Evolutionary conservation across 345 rosid genomes (phyloP), one percentile per base, ranked within the genome.

Genomic region (Melastoma malabathricum): DNA sequence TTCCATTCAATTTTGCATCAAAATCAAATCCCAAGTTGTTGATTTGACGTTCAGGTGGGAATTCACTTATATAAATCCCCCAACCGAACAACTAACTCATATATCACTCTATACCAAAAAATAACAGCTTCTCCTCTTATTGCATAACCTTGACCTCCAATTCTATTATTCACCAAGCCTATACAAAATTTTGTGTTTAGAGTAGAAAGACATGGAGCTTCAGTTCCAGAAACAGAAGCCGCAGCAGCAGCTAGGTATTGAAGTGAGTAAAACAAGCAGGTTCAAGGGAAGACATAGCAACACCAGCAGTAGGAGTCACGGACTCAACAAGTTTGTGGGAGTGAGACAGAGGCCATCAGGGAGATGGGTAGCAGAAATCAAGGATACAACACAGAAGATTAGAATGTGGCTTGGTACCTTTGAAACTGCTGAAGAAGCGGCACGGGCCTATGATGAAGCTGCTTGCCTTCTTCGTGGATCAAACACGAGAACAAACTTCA

Each of bases 371-470:
- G 89, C 89, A 12, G 89, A 82, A 69, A 82, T 82, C 71, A 82
- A 82, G 57, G 89, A 79, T 79, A 82, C 89, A 18, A 75, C 86
- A 13, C 73, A 82, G 23, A 82, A 82, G 70, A 79, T 77, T 41
- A 71, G 90, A 68, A 70, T 82, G 82, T 82, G 90, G 90, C 83
- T 82, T 48, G 90, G 90, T 31, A 82, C 90, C 47, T 82, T 74
- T 41, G 83, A 73, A 64, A 79, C 86, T 3, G 90, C 90, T 0
- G 86, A 83, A 61, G 86, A 77, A 54, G 92, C 86, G 53, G 92
- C 92, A 7, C 64, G 65, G 41, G 92, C 92, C 45, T 83, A 83
- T 16, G 86, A 83, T 52, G 78, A 83, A 70, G 92, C 92, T 47
- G 92, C 86, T 9, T 77, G 84, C 57, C 92, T 83, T 59, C 86